A percentile compares a stretch with the other conserved stretches of the same genome.
Conservation (phyloP, 495 filamentous ascomycete genomes). For the Podospora anserina region DNA sequence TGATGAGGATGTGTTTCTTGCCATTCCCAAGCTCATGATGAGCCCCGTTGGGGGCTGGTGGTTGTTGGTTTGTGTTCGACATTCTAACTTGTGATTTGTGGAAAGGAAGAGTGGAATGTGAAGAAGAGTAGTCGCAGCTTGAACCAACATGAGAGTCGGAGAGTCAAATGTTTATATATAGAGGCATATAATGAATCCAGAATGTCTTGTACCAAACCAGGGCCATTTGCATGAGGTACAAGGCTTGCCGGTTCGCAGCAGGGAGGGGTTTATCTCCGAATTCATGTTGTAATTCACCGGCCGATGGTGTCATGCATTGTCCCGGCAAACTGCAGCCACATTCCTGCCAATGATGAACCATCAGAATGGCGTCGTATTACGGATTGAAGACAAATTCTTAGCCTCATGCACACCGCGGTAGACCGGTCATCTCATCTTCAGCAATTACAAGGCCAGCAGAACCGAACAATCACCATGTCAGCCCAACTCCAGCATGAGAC, state of each 20-base stretch:
- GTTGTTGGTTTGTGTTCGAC: background rate
- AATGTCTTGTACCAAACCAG: background rate
- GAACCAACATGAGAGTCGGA: background rate
- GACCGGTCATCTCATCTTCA: no score
- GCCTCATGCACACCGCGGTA: background rate
- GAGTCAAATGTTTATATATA: background rate
- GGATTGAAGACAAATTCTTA: background rate
- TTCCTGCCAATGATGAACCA: background rate
- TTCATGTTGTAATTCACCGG: slow-evolving; percentile 9
- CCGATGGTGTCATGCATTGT: slow-evolving; percentile 6
- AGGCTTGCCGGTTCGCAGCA: background rate
- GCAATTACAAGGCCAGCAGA: no score
- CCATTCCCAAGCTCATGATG: slow-evolving; percentile 15
- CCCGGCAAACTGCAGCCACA: background rate
- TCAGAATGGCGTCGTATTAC: slow-evolving; percentile 3
- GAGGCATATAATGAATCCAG: background rate
- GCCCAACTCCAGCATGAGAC: no score
- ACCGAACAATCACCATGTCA: no score
- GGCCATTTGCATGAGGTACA: background rate
- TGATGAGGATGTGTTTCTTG: slow-evolving; percentile 44
- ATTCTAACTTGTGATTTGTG: background rate
- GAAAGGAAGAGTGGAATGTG: background rate
- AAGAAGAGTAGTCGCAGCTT: background rate
- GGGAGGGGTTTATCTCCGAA: background rate
- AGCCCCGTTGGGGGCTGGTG: background rate